A percentile compares a stretch with the other conserved stretches of the same genome.
phyloP scores from a whole-genome alignment of 2,329 filamentous ascomycete species.

The Endothia cerciana region DNA sequence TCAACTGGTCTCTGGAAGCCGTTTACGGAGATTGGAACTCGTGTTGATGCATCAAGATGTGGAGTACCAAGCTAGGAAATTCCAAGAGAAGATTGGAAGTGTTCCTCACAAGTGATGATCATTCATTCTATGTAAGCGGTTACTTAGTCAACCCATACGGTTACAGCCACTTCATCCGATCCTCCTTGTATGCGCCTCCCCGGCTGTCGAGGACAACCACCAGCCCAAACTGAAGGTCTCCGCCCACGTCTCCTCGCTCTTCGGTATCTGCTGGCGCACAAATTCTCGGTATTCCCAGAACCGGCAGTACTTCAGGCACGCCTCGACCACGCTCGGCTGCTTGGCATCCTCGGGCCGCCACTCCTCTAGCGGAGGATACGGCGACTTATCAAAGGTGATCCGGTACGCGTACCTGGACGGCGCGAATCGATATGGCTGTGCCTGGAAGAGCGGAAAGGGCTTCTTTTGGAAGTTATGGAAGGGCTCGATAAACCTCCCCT shows the following conservation, averaged over 20 bases:
- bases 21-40: no score
- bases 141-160: no score
- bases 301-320: background rate
- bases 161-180: no score
- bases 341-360: background rate
- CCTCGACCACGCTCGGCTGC: background rate
- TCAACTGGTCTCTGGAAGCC: no score
- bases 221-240: background rate
- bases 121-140: no score
- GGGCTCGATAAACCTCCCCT: background rate
- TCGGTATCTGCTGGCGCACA: background rate
- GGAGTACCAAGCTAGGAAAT: no score
- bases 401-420: background rate
- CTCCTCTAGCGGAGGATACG: background rate
- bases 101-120: no score
- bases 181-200: background rate
- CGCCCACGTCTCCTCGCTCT: background rate
- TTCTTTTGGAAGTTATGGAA: background rate
- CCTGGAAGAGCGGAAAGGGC: background rate
- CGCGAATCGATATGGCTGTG: background rate
- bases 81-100: no score
- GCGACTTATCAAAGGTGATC: background rate
- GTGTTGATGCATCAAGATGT: no score
- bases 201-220: background rate
- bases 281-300: background rate